phyloP scores from a whole-genome alignment of 805 yeast genomes.

The Deakozyma indianensis region DNA sequence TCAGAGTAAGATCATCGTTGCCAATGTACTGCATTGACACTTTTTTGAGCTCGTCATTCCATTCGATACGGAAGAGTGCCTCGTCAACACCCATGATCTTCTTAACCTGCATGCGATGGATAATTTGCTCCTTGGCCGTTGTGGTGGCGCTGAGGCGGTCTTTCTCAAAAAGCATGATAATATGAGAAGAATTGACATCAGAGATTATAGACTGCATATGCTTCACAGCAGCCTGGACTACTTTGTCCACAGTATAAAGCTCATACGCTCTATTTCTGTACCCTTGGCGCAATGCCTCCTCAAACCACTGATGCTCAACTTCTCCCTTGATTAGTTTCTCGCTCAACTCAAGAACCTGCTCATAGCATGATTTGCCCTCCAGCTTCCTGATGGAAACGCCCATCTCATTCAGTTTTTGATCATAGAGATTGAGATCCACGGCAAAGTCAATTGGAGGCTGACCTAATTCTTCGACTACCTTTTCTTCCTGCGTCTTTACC shows the following conservation, averaged over 20 bases:
- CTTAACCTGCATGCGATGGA: conserved; percentile 81
- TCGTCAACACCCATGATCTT: conserved; percentile 73
- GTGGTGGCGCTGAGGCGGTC: conserved; percentile 56
- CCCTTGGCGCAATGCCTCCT: conserved; percentile 89
- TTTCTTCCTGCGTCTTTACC: conserved; percentile 54
- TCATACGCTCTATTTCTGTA: conserved; percentile 88
- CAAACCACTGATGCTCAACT: conserved; percentile 87
- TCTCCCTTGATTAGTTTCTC: conserved; percentile 76
- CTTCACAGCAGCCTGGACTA: conserved; percentile 66
- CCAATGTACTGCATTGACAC: conserved; percentile 74
- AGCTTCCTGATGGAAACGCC: conserved; percentile 44
- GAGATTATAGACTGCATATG: conserved; percentile 76
- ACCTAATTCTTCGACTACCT: conserved; percentile 60
- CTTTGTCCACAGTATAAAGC: conserved; percentile 85
- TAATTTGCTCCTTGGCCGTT: conserved; percentile 73
- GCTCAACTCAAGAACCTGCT: conserved; percentile 62
- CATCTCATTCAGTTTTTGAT: conserved; percentile 68
- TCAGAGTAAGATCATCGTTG: conserved; percentile 75
- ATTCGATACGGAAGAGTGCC: conserved; percentile 80
- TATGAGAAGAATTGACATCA: conserved; percentile 68
- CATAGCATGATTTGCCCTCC: conserved; percentile 29
- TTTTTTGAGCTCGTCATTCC: conserved; percentile 34
- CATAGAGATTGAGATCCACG: conserved; percentile 65
- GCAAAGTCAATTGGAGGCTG: conserved; percentile 46
- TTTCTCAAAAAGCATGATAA: conserved; percentile 64